Evolutionary conservation across 208 protist genomes (phyloP).

Genomic region (Leishmania lainsoni): DNA sequence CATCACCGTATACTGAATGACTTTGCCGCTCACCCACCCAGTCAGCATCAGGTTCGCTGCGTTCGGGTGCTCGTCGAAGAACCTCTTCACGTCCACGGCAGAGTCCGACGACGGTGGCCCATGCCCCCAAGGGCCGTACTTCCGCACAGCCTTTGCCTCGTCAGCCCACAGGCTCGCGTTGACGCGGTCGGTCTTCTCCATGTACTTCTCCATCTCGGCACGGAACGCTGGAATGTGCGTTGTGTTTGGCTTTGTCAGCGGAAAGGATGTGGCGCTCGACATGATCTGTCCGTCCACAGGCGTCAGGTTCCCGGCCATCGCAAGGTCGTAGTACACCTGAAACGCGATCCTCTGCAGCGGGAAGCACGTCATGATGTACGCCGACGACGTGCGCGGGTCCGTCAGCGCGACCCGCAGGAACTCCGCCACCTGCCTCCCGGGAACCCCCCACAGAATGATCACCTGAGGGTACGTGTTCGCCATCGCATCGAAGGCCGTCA

Average conservation of each 20-base stretch:
- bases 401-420: constrained; percentile 38
- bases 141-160: background rate
- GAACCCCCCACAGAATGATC: constrained; percentile 44
- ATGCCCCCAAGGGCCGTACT: background rate
- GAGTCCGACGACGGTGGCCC: background rate
- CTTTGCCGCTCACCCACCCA: constrained; percentile 46
- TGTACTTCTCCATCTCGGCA: constrained; percentile 41
- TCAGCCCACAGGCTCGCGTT: background rate
- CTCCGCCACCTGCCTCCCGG: constrained; percentile 16
- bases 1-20: constrained; percentile 25
- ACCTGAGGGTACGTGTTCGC: constrained; percentile 50
- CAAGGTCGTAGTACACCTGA: constrained; percentile 18
- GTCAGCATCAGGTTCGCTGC: constrained; percentile 37
- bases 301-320: background rate
- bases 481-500: no score
- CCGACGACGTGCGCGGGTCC: constrained; percentile 35
- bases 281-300: constrained; percentile 35
- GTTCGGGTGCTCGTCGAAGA: constrained; percentile 13
- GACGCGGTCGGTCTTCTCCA: constrained; percentile 12
- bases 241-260: constrained; percentile 29
- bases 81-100: constrained; percentile 3
- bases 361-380: constrained; percentile 34
- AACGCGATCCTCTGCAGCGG: constrained; percentile 28
- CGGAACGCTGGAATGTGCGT: constrained; percentile 42
- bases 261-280: constrained; percentile 38